These are phyloP conservation scores for Peziza echinospora DNA, from an alignment of 495 filamentous ascomycete genomes.

Conservation along the genomic window DNA sequence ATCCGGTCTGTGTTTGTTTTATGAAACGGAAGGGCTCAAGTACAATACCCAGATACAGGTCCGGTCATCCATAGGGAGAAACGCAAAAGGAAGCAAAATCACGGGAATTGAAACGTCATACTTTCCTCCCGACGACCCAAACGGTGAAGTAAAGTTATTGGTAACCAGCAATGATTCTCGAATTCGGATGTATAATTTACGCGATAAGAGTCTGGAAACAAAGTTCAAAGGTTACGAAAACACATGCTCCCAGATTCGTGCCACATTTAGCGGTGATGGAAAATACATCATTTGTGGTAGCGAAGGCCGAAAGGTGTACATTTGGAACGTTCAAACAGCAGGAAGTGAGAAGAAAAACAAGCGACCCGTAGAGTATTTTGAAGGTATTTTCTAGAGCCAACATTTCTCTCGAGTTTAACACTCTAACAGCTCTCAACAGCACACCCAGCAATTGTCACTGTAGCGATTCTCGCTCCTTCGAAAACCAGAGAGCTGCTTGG, in stretches of 20 bases:
- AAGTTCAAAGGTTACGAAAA: slow-evolving; percentile 92
- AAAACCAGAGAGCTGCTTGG: slow-evolving; percentile 56
- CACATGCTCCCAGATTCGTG: slow-evolving; percentile 74
- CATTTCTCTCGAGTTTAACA: slow-evolving; percentile 1
- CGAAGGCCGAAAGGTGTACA: slow-evolving; percentile 71
- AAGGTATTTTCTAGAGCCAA: slow-evolving; percentile 25
- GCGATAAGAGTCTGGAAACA: slow-evolving; percentile 59
- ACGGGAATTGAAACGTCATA: slow-evolving; percentile 71
- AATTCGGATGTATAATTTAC: slow-evolving; percentile 72
- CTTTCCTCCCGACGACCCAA: slow-evolving; percentile 36
- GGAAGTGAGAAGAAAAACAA: slow-evolving; percentile 48
- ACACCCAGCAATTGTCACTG: slow-evolving; percentile 70
- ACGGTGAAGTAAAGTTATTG: slow-evolving; percentile 60
- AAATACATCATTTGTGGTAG: slow-evolving; percentile 81
- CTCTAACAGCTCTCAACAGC: too few relatives aligned
- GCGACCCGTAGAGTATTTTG: slow-evolving; percentile 62
- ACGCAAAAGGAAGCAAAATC: slow-evolving; percentile 92
- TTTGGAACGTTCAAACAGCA: slow-evolving; percentile 49
- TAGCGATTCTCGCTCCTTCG: slow-evolving; percentile 61
- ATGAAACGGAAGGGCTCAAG: slow-evolving; percentile 84
- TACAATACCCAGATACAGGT: slow-evolving; percentile 70
- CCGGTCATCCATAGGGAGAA: slow-evolving; percentile 69
- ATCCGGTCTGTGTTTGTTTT: slow-evolving; percentile 72
- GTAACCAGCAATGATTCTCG: slow-evolving; percentile 92
- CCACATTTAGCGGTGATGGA: slow-evolving; percentile 70